Evolutionary conservation across 225 moss, liverwort and hornwort species (phyloP).

Genomic region (Bryoerythrophyllum caledonicum): DNA sequence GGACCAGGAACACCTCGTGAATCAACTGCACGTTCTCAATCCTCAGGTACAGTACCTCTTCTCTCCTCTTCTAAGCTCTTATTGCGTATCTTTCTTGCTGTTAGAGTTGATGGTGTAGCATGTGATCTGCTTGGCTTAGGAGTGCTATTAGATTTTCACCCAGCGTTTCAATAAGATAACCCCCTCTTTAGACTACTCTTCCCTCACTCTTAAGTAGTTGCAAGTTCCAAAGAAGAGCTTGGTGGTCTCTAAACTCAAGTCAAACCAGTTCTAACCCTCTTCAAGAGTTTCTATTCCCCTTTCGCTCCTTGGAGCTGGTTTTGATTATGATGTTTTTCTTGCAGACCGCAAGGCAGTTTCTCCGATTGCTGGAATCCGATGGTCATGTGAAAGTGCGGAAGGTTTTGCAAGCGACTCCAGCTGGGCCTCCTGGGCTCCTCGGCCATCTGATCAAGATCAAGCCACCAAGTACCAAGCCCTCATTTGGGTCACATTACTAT

Average conservation of each 20-base stretch:
- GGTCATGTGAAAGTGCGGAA: slow-evolving; percentile 70
- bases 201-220: too few relatives aligned
- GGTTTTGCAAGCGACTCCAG: slow-evolving; percentile 38
- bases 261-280: too few relatives aligned
- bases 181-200: too few relatives aligned
- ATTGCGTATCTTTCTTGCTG: background rate
- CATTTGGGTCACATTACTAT: slow-evolving; percentile 48
- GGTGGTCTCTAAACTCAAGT: too few relatives aligned
- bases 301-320: too few relatives aligned
- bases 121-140: too few relatives aligned
- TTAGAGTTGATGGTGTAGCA: slow-evolving; percentile 11
- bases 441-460: slow-evolving; percentile 40
- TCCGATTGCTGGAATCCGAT: slow-evolving; percentile 66
- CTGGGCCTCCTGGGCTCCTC: slow-evolving; percentile 64
- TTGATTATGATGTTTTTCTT: slow-evolving; percentile 2
- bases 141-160: background rate
- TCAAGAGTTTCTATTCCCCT: too few relatives aligned
- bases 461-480: slow-evolving; percentile 17
- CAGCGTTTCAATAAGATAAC: too few relatives aligned
- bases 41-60: slow-evolving; percentile 65
- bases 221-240: too few relatives aligned
- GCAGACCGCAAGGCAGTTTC: slow-evolving; percentile 76
- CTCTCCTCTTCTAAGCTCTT: background rate
- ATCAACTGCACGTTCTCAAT: slow-evolving; percentile 81
- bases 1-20: slow-evolving; percentile 77